Percentiles rank a stretch among this genome's conserved stretches.
Evolutionary conservation across 805 yeast species (phyloP).

Genomic region (Wickerhamiella galacta): DNA sequence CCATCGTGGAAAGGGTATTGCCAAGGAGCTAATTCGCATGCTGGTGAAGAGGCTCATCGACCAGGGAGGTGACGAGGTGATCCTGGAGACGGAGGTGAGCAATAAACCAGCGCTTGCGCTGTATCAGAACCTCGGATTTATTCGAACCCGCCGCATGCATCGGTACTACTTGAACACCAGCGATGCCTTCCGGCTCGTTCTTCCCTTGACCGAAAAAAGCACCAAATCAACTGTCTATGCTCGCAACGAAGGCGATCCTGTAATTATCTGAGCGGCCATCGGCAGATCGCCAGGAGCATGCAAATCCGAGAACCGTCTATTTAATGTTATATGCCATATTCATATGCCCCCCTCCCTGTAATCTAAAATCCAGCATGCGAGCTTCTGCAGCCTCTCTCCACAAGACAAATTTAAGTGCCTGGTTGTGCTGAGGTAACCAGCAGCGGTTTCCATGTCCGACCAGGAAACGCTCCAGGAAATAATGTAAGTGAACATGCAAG

Average conservation of each 20-base stretch:
- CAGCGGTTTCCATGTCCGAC: constrained; percentile 1
- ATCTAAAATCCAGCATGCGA: no score
- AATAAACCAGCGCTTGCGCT: constrained; percentile 53
- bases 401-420: no score
- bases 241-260: no score
- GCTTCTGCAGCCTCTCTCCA: no score
- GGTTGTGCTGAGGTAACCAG: no score
- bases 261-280: no score
- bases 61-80: constrained; percentile 70
- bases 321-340: no score
- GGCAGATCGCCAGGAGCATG: no score
- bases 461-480: constrained; percentile 2
- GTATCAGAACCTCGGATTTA: constrained; percentile 62
- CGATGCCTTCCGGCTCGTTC: constrained; percentile 75
- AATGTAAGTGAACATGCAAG: neutral
- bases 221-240: constrained; percentile 15
- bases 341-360: no score
- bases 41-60: constrained; percentile 49
- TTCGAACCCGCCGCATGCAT: constrained; percentile 57
- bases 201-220: constrained; percentile 57
- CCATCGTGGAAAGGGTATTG: constrained; percentile 68
- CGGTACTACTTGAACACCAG: constrained; percentile 83
- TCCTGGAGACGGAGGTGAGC: constrained; percentile 78
- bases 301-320: no score
- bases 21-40: constrained; percentile 46